Base-by-base conservation (phyloP, 2,329 filamentous ascomycete genomes). In the Diplodia intermedia region DNA sequence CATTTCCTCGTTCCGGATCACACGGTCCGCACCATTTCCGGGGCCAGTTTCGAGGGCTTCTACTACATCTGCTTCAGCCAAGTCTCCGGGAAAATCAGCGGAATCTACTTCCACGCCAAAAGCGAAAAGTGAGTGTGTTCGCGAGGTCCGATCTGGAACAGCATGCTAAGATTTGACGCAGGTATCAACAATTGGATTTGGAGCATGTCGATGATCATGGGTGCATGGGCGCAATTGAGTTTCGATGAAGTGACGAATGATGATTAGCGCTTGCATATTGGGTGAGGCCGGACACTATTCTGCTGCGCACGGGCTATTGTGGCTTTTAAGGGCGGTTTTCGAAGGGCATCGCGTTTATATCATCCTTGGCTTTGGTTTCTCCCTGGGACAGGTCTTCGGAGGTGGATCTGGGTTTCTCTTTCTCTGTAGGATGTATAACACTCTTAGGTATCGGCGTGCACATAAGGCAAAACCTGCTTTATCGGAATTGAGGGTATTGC, bases 31-130 rank as follows among this genome's bases (percentile, higher is more conserved):
- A 96, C 92, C 12, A 97, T 99, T 70, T 91, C 89, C 40, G 95
- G 95, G 20, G 95, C 95, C 8, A 98, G 94, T 76, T 99, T 98
- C 69, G 95, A 99, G 77, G 95, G 95, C 0, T 99, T 99, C 78
- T 99, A 98, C 79, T 99, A 99, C 76, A 98, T 99, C 72, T 97
- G 94, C 82, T 98, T 98, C 83, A 97, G 98, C 79, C 94, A 98
- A 80, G 83, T 93, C 60, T 87, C 90, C 71, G 95, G 94, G 8
- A 90, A 87, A 71, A 91, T 99, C 50, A 94, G 89, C 75, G 95
- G 95, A 20, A 97, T 98, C 69, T 99, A 99, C 81, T 99, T 97
- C 79, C 95, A 99, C 82, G 91, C 92, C 14, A 97, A 97, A 83
- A 98, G 94, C 81, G 94, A 98, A 83, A 97, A 94, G 92, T 97